Evolutionary conservation across 2,329 filamentous ascomycete genomes (phyloP).

Genomic region (Colletotrichum sp.): DNA sequence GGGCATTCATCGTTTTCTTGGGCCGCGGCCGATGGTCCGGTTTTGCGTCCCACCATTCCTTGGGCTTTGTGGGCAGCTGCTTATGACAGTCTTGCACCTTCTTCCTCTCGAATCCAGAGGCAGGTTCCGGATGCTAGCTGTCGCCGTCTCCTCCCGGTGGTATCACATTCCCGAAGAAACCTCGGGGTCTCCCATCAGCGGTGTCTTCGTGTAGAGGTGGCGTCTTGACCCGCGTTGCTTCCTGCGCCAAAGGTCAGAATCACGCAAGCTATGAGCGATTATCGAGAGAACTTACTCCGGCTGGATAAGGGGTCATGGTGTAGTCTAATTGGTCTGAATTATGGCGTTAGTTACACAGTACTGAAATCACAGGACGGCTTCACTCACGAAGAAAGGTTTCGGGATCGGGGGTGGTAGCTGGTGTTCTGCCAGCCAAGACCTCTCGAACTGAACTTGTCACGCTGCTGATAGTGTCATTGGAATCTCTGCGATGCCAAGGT

Average conservation of each 20-base stretch:
- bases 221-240: conserved; percentile 53
- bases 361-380: background rate
- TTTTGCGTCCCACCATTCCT: conserved; percentile 41
- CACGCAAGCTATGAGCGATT: background rate
- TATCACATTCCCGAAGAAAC: conserved; percentile 48
- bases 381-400: background rate
- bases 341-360: background rate
- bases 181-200: conserved; percentile 39
- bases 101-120: background rate
- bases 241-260: conserved; percentile 36
- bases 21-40: conserved; percentile 26
- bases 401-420: conserved; percentile 31
- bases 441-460: conserved; percentile 47
- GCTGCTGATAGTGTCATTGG: conserved; percentile 40
- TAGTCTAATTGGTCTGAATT: conserved; percentile 19
- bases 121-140: conserved; percentile 6
- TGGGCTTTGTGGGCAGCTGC: conserved; percentile 27
- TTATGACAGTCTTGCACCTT: conserved; percentile 21
- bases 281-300: conserved; percentile 31
- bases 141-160: conserved; percentile 27
- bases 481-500: conserved; percentile 45
- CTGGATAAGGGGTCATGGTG: conserved; percentile 33
- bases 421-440: conserved; percentile 40
- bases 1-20: conserved; percentile 11
- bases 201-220: conserved; percentile 47